Evolutionary conservation across 2,329 filamentous ascomycete genomes (phyloP).

Genomic region (Penicillium brevicompactum): DNA sequence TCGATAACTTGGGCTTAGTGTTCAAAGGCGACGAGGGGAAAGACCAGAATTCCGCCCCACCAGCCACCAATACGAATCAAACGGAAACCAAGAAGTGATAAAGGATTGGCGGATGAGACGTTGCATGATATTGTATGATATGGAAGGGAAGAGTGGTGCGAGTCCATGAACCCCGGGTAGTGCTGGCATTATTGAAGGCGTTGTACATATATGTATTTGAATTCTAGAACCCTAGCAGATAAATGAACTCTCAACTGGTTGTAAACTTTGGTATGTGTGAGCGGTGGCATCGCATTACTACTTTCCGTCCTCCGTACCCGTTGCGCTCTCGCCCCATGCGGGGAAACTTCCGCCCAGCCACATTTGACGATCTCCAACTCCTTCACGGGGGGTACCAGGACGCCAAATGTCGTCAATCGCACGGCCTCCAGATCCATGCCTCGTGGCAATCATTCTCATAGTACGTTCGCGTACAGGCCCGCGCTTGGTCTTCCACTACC

Average conservation of each 20-base stretch:
- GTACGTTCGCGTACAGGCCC: conserved; percentile 77
- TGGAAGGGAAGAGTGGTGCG: conserved; percentile 2
- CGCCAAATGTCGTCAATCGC: conserved; percentile 48
- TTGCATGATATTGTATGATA: conserved; percentile 23
- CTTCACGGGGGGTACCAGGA: conserved; percentile 9
- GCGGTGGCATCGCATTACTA: too few species aligned
- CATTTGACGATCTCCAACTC: conserved; percentile 19
- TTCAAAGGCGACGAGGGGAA: conserved; percentile 47
- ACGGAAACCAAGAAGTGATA: conserved; percentile 14
- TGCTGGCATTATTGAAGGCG: conserved; percentile 19
- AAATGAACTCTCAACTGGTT: not conserved
- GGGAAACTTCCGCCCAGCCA: conserved; percentile 24
- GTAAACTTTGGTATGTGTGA: not conserved
- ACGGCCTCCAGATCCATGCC: conserved; percentile 56
- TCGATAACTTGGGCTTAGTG: conserved; percentile 86
- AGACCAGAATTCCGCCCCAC: not conserved
- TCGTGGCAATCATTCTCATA: conserved; percentile 72
- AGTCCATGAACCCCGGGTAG: conserved; percentile 4
- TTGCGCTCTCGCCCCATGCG: conserved; percentile 16
- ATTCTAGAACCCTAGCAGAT: not conserved
- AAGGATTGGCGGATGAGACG: not conserved
- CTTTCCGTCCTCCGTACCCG: not conserved
- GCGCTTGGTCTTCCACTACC: conserved; percentile 84
- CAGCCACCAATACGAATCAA: not conserved
- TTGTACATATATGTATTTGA: conserved; percentile 22